phyloP scores from a whole-genome alignment of 1,139 yeast species.

The Yarrowia galli region DNA sequence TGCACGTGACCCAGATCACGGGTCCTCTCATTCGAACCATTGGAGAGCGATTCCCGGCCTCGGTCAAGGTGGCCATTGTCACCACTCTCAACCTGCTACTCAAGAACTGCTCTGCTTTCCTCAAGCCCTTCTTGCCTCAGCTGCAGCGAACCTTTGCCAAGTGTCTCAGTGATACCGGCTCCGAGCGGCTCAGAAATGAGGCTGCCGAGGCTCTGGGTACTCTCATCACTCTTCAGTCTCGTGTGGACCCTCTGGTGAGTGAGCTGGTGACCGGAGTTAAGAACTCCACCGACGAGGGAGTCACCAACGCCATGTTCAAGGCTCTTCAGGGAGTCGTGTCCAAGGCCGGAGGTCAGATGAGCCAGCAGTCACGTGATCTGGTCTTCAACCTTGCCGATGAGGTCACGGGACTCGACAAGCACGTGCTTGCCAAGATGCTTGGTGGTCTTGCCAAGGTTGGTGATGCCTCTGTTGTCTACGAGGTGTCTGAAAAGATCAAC shows the following conservation, averaged over 20 bases:
- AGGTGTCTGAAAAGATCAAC: conserved; percentile 37
- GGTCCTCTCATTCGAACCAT: conserved; percentile 98
- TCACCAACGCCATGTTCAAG: conserved; percentile 82
- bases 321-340: conserved; percentile 85
- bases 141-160: conserved; percentile 96
- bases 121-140: conserved; percentile 97
- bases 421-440: conserved; percentile 24
- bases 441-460: conserved; percentile 35
- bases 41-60: conserved; percentile 92
- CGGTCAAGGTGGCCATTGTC: conserved; percentile 90
- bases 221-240: conserved; percentile 85
- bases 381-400: conserved; percentile 63
- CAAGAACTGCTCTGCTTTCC: conserved; percentile 83
- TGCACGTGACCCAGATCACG: conserved; percentile 90
- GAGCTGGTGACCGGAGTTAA: conserved; percentile 83
- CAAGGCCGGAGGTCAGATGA: conserved; percentile 79
- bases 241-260: conserved; percentile 89
- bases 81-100: conserved; percentile 81
- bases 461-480: conserved; percentile 8
- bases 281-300: conserved; percentile 64
- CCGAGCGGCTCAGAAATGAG: conserved; percentile 72
- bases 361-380: conserved; percentile 71
- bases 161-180: conserved; percentile 73
- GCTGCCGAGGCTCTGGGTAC: conserved; percentile 94
- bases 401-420: conserved; percentile 31